These are phyloP conservation scores for Penicillium simplicissimum DNA, from an alignment of 495 filamentous ascomycete species.

Conservation along the genomic window DNA sequence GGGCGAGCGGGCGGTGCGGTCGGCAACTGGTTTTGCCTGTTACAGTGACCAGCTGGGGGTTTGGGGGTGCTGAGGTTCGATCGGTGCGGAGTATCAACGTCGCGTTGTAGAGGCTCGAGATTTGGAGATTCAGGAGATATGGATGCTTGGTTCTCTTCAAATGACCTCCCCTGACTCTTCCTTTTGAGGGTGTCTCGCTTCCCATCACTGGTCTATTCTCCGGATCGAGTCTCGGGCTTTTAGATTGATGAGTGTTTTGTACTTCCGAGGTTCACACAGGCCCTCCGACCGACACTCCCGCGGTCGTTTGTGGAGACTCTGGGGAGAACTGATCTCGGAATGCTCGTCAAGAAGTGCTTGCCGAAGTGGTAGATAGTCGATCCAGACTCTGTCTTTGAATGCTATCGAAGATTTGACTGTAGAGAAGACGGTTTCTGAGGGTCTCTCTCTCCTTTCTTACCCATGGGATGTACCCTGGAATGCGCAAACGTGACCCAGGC, in stretches of 20 bases:
- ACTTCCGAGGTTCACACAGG: constrained; percentile 2
- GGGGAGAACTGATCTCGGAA: background rate
- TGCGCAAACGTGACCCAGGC: background rate
- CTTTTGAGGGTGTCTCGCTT: background rate
- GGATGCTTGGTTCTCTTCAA: background rate
- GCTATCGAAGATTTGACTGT: too few relatives aligned
- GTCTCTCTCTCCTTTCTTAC: too few relatives aligned
- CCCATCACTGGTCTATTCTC: background rate
- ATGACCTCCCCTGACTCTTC: background rate
- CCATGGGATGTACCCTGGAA: background rate
- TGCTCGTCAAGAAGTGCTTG: background rate
- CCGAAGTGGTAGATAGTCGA: background rate
- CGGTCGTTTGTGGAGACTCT: background rate
- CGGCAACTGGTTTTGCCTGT: constrained; percentile 21
- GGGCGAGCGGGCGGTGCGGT: constrained; percentile 10
- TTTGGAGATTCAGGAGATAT: background rate
- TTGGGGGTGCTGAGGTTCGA: background rate
- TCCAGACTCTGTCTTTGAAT: background rate
- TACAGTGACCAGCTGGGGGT: background rate
- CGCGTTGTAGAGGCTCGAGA: background rate
- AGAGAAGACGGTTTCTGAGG: too few relatives aligned
- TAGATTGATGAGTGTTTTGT: background rate
- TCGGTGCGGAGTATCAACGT: background rate
- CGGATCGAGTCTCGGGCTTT: background rate
- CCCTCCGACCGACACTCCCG: background rate